Evolutionary conservation across 176 grass and related monocot genomes (phyloP).

Genomic region (Lolium perenne): DNA sequence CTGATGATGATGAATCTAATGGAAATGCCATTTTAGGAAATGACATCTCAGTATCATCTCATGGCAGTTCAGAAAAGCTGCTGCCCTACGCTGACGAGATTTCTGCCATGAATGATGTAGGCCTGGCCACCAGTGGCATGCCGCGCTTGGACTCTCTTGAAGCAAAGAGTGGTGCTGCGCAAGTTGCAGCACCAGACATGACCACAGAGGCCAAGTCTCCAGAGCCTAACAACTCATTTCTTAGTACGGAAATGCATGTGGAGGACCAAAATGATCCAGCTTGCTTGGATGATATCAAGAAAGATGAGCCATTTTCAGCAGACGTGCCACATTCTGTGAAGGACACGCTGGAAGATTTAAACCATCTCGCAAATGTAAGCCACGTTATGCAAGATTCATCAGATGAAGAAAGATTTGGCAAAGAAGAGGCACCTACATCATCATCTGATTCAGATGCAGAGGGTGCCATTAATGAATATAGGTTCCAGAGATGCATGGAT

Average conservation of each 20-base stretch:
- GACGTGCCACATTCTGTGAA: constrained; percentile 32
- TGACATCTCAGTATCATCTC: constrained; percentile 41
- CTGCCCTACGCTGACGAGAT: constrained; percentile 18
- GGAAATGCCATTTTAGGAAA: background rate
- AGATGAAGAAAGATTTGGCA: constrained; percentile 46
- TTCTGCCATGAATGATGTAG: constrained; percentile 37
- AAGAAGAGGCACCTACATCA: constrained; percentile 49
- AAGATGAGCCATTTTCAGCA: constrained; percentile 31
- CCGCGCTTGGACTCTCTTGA: background rate
- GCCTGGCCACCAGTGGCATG: constrained; percentile 12
- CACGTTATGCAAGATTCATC: constrained; percentile 43
- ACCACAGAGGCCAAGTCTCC: constrained; percentile 1
- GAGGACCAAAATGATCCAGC: constrained; percentile 32
- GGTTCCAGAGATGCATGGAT: constrained; percentile 41
- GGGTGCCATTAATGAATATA: constrained; percentile 36
- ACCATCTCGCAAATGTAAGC: constrained; percentile 34
- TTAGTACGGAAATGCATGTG: constrained; percentile 1
- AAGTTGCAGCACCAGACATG: background rate
- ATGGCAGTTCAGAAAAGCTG: constrained; percentile 34
- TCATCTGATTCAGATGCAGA: constrained; percentile 47
- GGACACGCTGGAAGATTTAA: constrained; percentile 30
- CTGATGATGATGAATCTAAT: constrained; percentile 25
- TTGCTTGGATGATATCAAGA: constrained; percentile 29
- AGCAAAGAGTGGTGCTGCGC: background rate
- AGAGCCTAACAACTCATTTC: constrained; percentile 18